Evolutionary conservation across 768 basidiomycete species (phyloP).

Genomic region (Cystofilobasidium macerans): DNA sequence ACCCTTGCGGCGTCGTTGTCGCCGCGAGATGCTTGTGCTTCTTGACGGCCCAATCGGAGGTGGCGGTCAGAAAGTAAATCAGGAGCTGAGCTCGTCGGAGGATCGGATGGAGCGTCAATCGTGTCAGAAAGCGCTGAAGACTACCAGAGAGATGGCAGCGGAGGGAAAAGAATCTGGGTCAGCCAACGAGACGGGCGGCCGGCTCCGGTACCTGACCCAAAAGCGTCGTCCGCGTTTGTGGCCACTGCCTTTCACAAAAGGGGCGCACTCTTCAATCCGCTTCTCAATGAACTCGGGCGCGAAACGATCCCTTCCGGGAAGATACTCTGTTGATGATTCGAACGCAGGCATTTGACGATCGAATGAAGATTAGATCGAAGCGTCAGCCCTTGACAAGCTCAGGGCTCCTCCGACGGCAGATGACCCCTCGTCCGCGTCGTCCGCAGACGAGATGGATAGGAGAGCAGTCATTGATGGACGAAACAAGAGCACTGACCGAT

Average conservation of each 20-base stretch:
- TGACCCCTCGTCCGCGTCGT: no score
- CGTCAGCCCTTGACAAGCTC: not conserved
- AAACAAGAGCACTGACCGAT: slow-evolving; percentile 52
- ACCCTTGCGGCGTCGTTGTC: slow-evolving; percentile 40
- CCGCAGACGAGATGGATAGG: no score
- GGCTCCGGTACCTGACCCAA: no score
- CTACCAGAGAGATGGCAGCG: slow-evolving; percentile 40
- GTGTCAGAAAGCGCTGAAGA: slow-evolving; percentile 81
- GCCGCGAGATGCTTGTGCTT: slow-evolving; percentile 91
- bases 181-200: not conserved
- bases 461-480: no score
- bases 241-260: not conserved
- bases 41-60: slow-evolving; percentile 96
- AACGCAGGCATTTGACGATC: not conserved
- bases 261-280: slow-evolving; percentile 39
- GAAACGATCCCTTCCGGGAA: slow-evolving; percentile 85
- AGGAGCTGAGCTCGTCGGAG: slow-evolving; percentile 80
- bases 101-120: slow-evolving; percentile 85
- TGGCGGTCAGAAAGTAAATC: slow-evolving; percentile 79
- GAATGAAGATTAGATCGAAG: not conserved
- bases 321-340: slow-evolving; percentile 56
- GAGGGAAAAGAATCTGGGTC: not conserved
- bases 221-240: not conserved
- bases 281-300: slow-evolving; percentile 95
- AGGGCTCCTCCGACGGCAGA: no score